Conservation (phyloP, 1,139 yeast species). For the Hyphopichia burtonii region DNA sequence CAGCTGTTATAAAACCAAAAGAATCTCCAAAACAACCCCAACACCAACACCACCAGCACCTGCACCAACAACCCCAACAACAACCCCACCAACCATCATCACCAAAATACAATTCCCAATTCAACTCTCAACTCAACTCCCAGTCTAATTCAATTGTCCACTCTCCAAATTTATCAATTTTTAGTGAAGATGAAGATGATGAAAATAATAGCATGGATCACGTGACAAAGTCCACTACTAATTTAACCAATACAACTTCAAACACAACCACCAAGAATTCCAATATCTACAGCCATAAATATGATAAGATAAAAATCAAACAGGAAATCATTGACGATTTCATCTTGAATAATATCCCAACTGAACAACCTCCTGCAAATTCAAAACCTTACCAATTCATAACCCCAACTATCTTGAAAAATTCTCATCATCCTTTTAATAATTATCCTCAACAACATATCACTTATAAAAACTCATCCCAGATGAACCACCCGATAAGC, state of each 20-base stretch:
- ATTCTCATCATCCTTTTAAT: constrained; percentile 2
- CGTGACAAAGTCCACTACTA: constrained; percentile 9
- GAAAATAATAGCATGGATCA: constrained; percentile 12
- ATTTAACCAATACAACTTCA: constrained; percentile 5
- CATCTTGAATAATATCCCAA: constrained; percentile 37
- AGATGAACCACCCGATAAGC: background rate
- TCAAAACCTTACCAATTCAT: constrained; percentile 12
- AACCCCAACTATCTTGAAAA: constrained; percentile 16
- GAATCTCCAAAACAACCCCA: too few relatives aligned
- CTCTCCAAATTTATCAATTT: constrained; percentile 30
- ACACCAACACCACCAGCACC: too few relatives aligned
- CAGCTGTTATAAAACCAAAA: background rate
- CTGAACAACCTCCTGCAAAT: constrained; percentile 9
- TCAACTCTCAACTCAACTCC: background rate
- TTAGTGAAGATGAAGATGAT: constrained; percentile 30
- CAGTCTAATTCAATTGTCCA: constrained; percentile 20
- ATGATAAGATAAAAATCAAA: constrained; percentile 33
- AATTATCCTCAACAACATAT: constrained; percentile 2
- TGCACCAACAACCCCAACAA: too few relatives aligned
- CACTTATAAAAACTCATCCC: background rate
- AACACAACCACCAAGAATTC: background rate
- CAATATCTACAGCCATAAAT: constrained; percentile 4
- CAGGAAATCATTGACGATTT: constrained; percentile 45
- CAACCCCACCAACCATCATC: background rate
- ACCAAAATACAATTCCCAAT: background rate